Base-by-base conservation (phyloP, 148 eudicot genomes). In the Amaranthus cruentus region DNA sequence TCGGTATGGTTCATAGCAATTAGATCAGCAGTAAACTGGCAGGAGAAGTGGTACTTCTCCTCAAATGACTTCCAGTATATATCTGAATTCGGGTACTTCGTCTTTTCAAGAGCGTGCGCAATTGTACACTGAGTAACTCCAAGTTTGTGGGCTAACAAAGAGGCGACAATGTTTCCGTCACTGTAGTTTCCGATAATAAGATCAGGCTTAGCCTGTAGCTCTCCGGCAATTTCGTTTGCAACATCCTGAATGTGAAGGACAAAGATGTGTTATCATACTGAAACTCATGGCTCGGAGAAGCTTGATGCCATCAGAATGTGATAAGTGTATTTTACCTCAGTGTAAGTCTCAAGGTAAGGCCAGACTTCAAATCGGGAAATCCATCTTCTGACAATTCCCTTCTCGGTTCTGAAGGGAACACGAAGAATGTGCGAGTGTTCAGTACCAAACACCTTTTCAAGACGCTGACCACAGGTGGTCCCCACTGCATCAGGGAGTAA, bases 91-190 rank as follows among this genome's bases (percentile, higher is more conserved):
- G 98, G 98, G 64, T 95, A 95, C 74, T 95, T 95, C 11, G 98
- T 95, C 83, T 91, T 91, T 86, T 95, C 98, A 67, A 91, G 63
- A 0, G 98, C 98, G 70, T 95, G 98, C 71, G 98, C 98, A 83
- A 95, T 95, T 5, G 98, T 95, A 83, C 98, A 89, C 90, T 94
- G 98, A 6, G 97, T 95, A 13, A 90, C 96, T 44, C 97, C 97
- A 18, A 91, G 88, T 72, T 91, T 95, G 83, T 88, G 96, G 57
- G 98, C 96, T 68, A 95, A 85, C 84, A 95, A 82, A 7, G 99
- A 92, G 63, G 99, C 99, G 68, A 88, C 99, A 63, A 95, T 88
- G 83, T 92, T 95, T n/a, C 99, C 99, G 77, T 95, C 99, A 55
- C 99, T 95, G 63, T 95, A 95, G 80, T 95, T 95, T 55, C 99